Evolutionary conservation across 2,329 filamentous ascomycete genomes (phyloP), one percentile per base, ranked within the genome.

Genomic region (Lachnellula arida): DNA sequence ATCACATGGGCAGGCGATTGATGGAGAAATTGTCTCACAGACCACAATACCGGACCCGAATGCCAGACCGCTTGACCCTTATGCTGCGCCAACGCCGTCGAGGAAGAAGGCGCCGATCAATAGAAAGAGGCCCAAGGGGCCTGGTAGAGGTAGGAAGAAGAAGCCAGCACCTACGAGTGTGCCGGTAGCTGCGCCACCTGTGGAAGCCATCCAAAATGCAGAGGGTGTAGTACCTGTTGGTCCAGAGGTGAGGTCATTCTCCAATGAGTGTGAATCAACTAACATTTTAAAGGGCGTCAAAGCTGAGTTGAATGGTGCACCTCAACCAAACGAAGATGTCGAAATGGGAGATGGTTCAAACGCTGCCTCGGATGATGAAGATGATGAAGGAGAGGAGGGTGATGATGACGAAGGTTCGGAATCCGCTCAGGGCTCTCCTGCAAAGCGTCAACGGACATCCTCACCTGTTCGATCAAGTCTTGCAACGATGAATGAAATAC

Each of bases 81-180:
- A 59, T 42, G 49, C 57, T 8, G 55, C 70, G 63, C 75, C 71
- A 63, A 78, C 78, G 22, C 78, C 79, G 15, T 73, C 76, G 4
- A 79, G 78, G 68, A 82, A 86, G 68, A 84, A 87, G 58, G 75
- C 69, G 60, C 79, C 77, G 17, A 75, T 77, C 12, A 73, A 76
- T 4, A 79, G 91, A 71, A 86, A 89, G 71, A 96, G 93, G 77
- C 78, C 81, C 48, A 92, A 89, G 71, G 88, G 89, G 0, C 85
- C 88, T 37, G 90, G 90, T 7, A 83, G 91, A 60, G 89, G 89
- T 15, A 81, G 84, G 60, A 93, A 87, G 78, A 89, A 86, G 73
- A 90, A 86, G 70, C 32, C 55, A 22, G 49, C 61, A n/a, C 63
- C 68, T 37, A 64, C 63, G 42, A 68, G 64, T 55, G 64, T 49